These are phyloP conservation scores for Chaetoscypha palmicola DNA, from an alignment of 2,329 filamentous ascomycete genomes.

Conservation along the genomic window DNA sequence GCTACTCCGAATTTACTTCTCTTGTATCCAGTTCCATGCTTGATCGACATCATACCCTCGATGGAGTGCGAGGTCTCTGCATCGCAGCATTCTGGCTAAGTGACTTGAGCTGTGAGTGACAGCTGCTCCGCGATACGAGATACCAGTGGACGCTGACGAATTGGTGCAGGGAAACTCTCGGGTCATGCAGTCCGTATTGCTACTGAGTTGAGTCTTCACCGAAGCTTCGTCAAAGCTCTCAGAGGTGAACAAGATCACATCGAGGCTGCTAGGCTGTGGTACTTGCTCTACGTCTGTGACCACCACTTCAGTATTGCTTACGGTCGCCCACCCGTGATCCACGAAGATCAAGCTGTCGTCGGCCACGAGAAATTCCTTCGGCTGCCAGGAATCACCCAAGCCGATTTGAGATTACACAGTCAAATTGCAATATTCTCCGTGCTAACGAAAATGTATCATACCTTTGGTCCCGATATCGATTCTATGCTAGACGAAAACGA, in stretches of 20 bases:
- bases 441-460: constrained; percentile 49
- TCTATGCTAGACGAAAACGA: constrained; percentile 38
- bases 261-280: constrained; percentile 54
- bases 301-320: constrained; percentile 61
- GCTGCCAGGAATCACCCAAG: constrained; percentile 42
- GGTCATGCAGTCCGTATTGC: constrained; percentile 52
- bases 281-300: constrained; percentile 57
- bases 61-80: constrained; percentile 53
- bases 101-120: constrained; percentile 36
- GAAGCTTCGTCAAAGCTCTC: constrained; percentile 43
- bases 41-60: constrained; percentile 48
- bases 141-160: constrained; percentile 18
- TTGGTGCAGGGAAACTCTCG: constrained; percentile 43
- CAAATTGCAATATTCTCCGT: constrained; percentile 56
- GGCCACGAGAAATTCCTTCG: constrained; percentile 49
- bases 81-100: constrained; percentile 58
- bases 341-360: constrained; percentile 49
- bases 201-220: constrained; percentile 50
- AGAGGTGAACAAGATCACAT: constrained; percentile 42
- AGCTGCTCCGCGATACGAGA: constrained; percentile 48
- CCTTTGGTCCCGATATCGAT: constrained; percentile 50
- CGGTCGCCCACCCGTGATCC: constrained; percentile 52
- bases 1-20: constrained; percentile 50
- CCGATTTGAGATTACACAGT: constrained; percentile 49
- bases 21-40: constrained; percentile 52